Percentiles rank a stretch among this genome's conserved stretches.
phyloP scores from a whole-genome alignment of 1,284 basidiomycete species.

The Paramarasmius palmivorus region DNA sequence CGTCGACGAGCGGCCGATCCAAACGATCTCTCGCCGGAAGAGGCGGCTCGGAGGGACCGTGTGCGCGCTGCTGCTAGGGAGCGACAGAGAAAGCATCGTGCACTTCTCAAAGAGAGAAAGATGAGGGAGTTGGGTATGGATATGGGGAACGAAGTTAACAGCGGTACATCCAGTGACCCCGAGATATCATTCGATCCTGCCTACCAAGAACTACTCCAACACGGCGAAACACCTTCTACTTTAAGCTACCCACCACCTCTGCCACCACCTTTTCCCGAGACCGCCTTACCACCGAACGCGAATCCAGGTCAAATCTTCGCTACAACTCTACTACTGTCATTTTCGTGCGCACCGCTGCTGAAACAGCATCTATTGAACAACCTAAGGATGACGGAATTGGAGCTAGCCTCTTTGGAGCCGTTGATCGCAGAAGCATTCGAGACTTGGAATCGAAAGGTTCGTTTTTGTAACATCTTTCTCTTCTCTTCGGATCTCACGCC shows the following conservation, averaged over 20 bases:
- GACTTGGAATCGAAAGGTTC: slow-evolving; percentile 76
- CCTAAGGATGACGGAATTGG: slow-evolving; percentile 72
- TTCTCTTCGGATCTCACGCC: slow-evolving; percentile 9
- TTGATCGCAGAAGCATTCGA: slow-evolving; percentile 81
- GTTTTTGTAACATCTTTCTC: slow-evolving; percentile 23
- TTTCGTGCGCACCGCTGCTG: slow-evolving; percentile 68
- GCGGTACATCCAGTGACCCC: too few relatives aligned
- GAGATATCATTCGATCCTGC: too few relatives aligned
- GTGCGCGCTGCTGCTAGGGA: slow-evolving; percentile 73
- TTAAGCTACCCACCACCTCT: too few relatives aligned
- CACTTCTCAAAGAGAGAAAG: slow-evolving; percentile 72
- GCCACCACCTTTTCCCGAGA: slow-evolving; percentile 23
- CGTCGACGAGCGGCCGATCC: slow-evolving; percentile 11
- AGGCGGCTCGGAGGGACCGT: slow-evolving; percentile 61
- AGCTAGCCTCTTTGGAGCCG: slow-evolving; percentile 74
- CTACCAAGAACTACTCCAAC: too few relatives aligned
- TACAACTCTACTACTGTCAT: slow-evolving; percentile 66
- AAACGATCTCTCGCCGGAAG: slow-evolving; percentile 55
- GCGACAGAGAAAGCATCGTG: slow-evolving; percentile 76
- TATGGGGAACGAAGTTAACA: slow-evolving; percentile 63
- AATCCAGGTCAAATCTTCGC: slow-evolving; percentile 71
- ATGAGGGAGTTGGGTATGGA: slow-evolving; percentile 76
- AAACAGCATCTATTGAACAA: slow-evolving; percentile 73
- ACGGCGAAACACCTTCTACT: too few relatives aligned
- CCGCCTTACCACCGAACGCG: slow-evolving; percentile 37